phyloP scores from a whole-genome alignment of 768 basidiomycete genomes.

The Tylopilus sp. region DNA sequence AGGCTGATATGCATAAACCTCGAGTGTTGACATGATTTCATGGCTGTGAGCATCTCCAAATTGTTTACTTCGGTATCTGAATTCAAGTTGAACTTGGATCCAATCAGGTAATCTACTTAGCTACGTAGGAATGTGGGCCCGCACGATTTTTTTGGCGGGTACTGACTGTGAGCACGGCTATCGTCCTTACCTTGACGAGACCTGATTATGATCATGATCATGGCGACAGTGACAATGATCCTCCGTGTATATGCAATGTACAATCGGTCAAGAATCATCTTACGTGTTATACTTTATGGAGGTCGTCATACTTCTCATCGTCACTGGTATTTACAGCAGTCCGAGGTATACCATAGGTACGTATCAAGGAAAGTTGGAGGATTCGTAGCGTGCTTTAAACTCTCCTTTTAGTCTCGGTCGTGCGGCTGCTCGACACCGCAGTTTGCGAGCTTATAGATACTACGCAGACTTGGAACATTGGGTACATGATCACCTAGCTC shows the following conservation, averaged over 20 bases:
- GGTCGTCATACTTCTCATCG: not conserved
- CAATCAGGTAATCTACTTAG: not conserved
- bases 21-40: not conserved
- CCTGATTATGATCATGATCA: no score
- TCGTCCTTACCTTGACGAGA: not conserved
- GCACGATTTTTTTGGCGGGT: no score
- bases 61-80: not conserved
- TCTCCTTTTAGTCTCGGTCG: not conserved
- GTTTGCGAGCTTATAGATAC: not conserved
- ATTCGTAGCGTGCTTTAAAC: not conserved
- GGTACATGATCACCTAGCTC: not conserved
- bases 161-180: not conserved
- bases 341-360: not conserved
- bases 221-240: not conserved
- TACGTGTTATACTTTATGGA: not conserved
- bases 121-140: no score
- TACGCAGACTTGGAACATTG: not conserved
- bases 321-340: not conserved
- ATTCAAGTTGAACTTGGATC: not conserved
- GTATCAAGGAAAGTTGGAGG: not conserved
- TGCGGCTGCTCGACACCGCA: not conserved
- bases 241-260: no score
- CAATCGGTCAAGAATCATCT: no score
- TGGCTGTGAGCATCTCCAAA: not conserved
- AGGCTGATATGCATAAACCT: not conserved